phyloP scores from a whole-genome alignment of 2,329 filamentous ascomycete genomes.

The Calonectria montana region DNA sequence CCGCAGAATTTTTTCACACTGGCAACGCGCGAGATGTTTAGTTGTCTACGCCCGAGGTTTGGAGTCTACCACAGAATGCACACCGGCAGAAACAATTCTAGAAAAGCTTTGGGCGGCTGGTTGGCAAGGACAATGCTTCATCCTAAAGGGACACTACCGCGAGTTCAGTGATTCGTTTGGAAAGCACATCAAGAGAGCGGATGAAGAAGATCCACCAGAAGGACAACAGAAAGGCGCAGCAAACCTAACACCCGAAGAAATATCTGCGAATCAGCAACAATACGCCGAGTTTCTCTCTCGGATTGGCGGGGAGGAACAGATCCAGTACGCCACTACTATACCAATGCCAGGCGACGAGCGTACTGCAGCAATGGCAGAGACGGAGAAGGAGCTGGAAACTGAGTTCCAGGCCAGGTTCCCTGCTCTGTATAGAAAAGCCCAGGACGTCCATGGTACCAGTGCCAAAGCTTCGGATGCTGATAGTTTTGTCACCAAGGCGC shows the following conservation, averaged over 20 bases:
- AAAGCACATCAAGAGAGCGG: slow-evolving; percentile 58
- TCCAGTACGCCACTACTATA: slow-evolving; percentile 51
- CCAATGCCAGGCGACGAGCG: slow-evolving; percentile 54
- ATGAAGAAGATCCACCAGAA: slow-evolving; percentile 54
- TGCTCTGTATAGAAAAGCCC: slow-evolving; percentile 58
- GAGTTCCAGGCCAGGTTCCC: slow-evolving; percentile 61
- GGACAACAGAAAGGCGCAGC: slow-evolving; percentile 43
- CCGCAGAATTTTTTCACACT: slow-evolving; percentile 58
- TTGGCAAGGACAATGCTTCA: slow-evolving; percentile 64
- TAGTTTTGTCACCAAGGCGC: slow-evolving; percentile 58
- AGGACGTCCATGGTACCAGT: slow-evolving; percentile 47
- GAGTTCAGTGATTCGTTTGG: slow-evolving; percentile 66
- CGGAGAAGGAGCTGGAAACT: slow-evolving; percentile 61
- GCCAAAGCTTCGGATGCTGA: slow-evolving; percentile 46
- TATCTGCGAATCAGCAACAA: slow-evolving; percentile 47
- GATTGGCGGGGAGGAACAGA: slow-evolving; percentile 57
- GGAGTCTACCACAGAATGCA: slow-evolving; percentile 63
- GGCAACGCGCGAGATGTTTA: slow-evolving; percentile 59
- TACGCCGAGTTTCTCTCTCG: slow-evolving; percentile 59
- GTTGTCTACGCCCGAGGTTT: slow-evolving; percentile 65
- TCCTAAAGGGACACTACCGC: slow-evolving; percentile 66
- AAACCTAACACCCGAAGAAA: slow-evolving; percentile 32
- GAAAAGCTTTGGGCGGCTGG: slow-evolving; percentile 58
- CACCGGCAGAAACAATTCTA: slow-evolving; percentile 57
- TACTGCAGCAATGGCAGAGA: slow-evolving; percentile 53